Conservation (phyloP, 2,329 filamentous ascomycete genomes). For the Nannizziopsis arthrosporioides region DNA sequence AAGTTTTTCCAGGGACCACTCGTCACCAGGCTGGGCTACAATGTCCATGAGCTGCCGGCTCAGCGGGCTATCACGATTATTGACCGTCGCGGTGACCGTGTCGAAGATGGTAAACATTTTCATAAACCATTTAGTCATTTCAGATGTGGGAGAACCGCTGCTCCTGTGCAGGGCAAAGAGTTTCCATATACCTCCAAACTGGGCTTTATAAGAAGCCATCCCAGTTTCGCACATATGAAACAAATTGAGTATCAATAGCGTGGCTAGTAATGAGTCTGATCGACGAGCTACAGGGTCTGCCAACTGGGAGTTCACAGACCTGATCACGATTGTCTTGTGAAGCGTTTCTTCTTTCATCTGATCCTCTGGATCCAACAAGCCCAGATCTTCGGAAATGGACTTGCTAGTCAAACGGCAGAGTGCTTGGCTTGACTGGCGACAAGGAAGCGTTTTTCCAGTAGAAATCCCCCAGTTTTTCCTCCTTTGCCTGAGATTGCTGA, state of each 20-base stretch:
- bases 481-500: slow-evolving; percentile 82
- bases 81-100: slow-evolving; percentile 81
- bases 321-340: slow-evolving; percentile 74
- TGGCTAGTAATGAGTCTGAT: slow-evolving; percentile 78
- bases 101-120: slow-evolving; percentile 91
- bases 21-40: slow-evolving; percentile 51
- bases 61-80: slow-evolving; percentile 79
- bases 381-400: slow-evolving; percentile 26
- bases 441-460: slow-evolving; percentile 42
- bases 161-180: slow-evolving; percentile 65
- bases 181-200: slow-evolving; percentile 87
- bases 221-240: slow-evolving; percentile 91
- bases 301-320: slow-evolving; percentile 71
- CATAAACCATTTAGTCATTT: slow-evolving; percentile 67
- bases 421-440: slow-evolving; percentile 38
- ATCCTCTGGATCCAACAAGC: slow-evolving; percentile 42
- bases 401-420: slow-evolving; percentile 34
- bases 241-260: slow-evolving; percentile 74
- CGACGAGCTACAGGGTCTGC: slow-evolving; percentile 62
- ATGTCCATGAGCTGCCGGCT: slow-evolving; percentile 51
- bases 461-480: slow-evolving; percentile 44
- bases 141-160: slow-evolving; percentile 50
- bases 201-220: slow-evolving; percentile 82
- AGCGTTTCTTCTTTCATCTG: slow-evolving; percentile 65
- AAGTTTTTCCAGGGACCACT: slow-evolving; percentile 69